These are phyloP conservation scores for Endoconidiophora laricicola DNA, from an alignment of 2,329 filamentous ascomycete species.

Conservation along the genomic window DNA sequence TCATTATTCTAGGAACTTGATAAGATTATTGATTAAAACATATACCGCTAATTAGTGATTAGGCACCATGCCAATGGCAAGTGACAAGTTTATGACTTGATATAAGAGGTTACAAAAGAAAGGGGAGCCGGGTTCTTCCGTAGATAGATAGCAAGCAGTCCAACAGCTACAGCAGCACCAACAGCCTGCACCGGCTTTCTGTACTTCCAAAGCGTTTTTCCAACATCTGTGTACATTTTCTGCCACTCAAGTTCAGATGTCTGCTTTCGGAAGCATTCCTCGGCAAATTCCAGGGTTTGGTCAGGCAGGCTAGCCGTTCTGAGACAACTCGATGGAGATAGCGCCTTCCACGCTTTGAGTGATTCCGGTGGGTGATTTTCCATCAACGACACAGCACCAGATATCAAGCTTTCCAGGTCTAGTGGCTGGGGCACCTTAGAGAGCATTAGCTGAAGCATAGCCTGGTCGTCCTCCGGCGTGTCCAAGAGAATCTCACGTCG, in stretches of 20 bases:
- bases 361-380: conserved; percentile 51
- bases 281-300: conserved; percentile 44
- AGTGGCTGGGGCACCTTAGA: conserved; percentile 72
- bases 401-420: conserved; percentile 63
- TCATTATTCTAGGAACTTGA: too few relatives aligned
- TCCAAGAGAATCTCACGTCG: conserved; percentile 74
- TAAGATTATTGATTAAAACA: too few relatives aligned
- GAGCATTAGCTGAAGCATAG: conserved; percentile 80
- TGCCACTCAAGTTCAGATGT: conserved; percentile 41
- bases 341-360: conserved; percentile 52
- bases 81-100: background rate
- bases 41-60: too few relatives aligned
- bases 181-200: conserved; percentile 44
- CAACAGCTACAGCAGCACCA: conserved; percentile 50
- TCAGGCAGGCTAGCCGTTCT: conserved; percentile 55
- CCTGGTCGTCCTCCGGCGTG: conserved; percentile 65
- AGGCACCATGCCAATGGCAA: background rate
- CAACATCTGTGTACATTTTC: conserved; percentile 16
- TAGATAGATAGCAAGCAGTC: conserved; percentile 50
- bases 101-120: conserved; percentile 4
- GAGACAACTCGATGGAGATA: conserved; percentile 64
- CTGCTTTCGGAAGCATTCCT: conserved; percentile 52
- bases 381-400: conserved; percentile 47
- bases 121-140: conserved; percentile 27
- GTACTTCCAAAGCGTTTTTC: conserved; percentile 26